Evolutionary conservation across 345 rosid species (phyloP).

Genomic region (Cardiospermum halicacabum): DNA sequence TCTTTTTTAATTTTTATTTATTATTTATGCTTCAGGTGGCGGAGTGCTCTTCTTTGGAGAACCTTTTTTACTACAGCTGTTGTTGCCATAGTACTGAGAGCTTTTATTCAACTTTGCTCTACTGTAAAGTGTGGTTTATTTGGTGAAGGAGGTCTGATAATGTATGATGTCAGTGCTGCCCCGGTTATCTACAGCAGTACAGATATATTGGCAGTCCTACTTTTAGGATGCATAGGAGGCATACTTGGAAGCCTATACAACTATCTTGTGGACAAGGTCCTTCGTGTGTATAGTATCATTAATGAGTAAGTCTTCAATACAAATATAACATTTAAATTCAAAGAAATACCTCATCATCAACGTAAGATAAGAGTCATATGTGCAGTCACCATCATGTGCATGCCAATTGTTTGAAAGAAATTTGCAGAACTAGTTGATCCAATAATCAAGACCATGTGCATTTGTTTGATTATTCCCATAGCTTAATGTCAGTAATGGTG

Average conservation of each 20-base stretch:
- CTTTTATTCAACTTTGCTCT: conserved; percentile 45
- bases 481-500: background rate
- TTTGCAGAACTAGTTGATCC: background rate
- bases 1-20: too few relatives aligned
- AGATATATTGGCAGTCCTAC: conserved; percentile 51
- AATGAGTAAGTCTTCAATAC: conserved; percentile 38
- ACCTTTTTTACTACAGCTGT: conserved; percentile 74
- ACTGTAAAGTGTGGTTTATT: conserved; percentile 55
- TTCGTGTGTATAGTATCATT: conserved; percentile 58
- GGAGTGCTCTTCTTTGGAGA: conserved; percentile 80
- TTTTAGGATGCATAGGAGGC: conserved; percentile 60
- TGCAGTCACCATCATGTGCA: background rate
- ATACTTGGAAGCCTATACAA: conserved; percentile 61
- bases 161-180: conserved; percentile 57
- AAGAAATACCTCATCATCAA: background rate
- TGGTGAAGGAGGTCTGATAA: conserved; percentile 64
- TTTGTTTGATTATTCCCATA: background rate
- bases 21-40: conserved; percentile 41
- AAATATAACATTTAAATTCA: background rate
- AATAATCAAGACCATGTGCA: background rate
- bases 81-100: conserved; percentile 64
- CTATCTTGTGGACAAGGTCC: conserved; percentile 52
- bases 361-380: background rate
- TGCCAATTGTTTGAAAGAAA: background rate
- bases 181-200: conserved; percentile 30